Base-by-base conservation (phyloP, 1,284 basidiomycete genomes). In the Laetiporus sulphureus region DNA sequence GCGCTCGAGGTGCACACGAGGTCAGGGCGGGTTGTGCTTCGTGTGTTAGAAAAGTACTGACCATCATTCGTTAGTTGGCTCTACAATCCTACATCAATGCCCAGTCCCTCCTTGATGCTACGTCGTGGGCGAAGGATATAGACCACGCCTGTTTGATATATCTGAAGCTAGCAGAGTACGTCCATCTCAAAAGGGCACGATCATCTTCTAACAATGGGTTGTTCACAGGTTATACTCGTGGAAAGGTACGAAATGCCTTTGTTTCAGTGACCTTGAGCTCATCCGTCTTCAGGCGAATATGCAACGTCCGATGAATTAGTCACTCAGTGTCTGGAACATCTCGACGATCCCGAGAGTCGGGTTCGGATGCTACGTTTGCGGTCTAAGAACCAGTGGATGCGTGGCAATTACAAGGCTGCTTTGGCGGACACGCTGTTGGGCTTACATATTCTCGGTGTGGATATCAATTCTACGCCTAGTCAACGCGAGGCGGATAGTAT, bases 1-100 rank as follows among this genome's bases (percentile, higher is more conserved):
- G 78, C 67, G 70, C 73, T 12, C 70, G 79, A 38, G 82, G 82
- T 23, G 82, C 82, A 27, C 81, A 84, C 53, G 82, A 85, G 66
- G 80, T 82, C 54, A 20, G 49, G 38, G 11, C 16, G 5, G 18
- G 25, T 35, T 22, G 21, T 22, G 19, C 8, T 30, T 32, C 33
- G 11, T 23, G n/a, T n/a, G n/a, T n/a, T n/a, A n/a, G n/a, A n/a
- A n/a, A n/a, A n/a, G n/a, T n/a, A n/a, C n/a, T n/a, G n/a, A n/a
- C 37, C 29, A 27, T 39, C 13, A 16, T 41, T 29, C 16, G 36
- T 11, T 32, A 83, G 79, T 64, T 80, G 36, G 77, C 79, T 1
- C 67, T 78, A 20, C 72, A 74, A 42, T 77, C 78, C 0, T 77
- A 79, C 49, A 55, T 69, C 38, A 81, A 72, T 46, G 80, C 79